Evolutionary conservation across 1,139 yeast genomes (phyloP), one percentile per base, ranked within the genome.

Genomic region (Komagataea norvegica): DNA sequence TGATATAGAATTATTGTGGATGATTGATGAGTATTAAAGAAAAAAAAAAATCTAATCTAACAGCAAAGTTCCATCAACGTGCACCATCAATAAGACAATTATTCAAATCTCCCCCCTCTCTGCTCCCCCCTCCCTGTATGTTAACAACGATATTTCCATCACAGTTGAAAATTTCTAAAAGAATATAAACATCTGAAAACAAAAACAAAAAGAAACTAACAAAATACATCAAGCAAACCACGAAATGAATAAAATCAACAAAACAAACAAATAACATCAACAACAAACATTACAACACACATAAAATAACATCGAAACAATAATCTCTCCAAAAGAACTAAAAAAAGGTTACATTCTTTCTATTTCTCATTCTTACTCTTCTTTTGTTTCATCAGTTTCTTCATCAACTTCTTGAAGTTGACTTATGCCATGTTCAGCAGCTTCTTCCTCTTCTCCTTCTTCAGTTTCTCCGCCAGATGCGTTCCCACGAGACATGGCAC

Each of bases 401-500:
- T 49, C 56, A 8, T 52, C 60, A 17, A 53, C 60, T n/a, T 62
- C 65, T 25, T 52, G 60, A 8, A 49, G 56, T 34, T 51, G 59
- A 31, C 55, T 60, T 22, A 61, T 60, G 23, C 33, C 25, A 17
- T 33, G 35, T 27, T 25, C 31, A 36, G 62, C 47, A 40, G 61
- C 49, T 31, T 54, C 47, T 13, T 40, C 46, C 26, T 48, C 49
- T 25, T 43, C 55, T 31, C 40, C 47, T 25, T 26, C 35, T 16
- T 32, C 33, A 16, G 19, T 24, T n/a, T 46, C 49, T 29, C 48
- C 57, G 36, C 57, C 60, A 10, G 35, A 5, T n/a, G 16, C 48
- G 29, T 24, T 29, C 11, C 30, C 5, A 27, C 39, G 42, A 28
- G 61, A 58, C 30, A 65, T 57, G 65, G 67, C 68, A 34, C 74